Base-by-base conservation (phyloP, 2,329 filamentous ascomycete genomes). In the Aureobasidium sp. region DNA sequence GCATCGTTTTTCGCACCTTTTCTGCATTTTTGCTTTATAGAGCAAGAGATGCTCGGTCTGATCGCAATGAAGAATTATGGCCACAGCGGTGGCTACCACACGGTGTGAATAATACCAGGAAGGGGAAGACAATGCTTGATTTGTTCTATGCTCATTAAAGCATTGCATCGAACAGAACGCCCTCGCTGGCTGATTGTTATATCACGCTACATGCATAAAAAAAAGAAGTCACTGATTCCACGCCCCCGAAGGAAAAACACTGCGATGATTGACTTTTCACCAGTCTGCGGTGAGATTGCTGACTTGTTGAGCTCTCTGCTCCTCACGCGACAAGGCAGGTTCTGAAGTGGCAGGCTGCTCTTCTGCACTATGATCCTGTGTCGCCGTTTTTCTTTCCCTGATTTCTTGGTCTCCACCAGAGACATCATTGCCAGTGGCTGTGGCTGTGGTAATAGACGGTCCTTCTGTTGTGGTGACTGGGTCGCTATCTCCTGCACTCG, bases 351-450 rank as follows among this genome's bases (percentile, higher is more conserved):
- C 36, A 13, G 57, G 3, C 5, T 42, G 34, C 7, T 25, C 41
- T 45, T 39, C 57, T 27, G 27, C 7, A 11, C 42, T 48, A 7
- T 36, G 15, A 8, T n/a, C 44, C 0, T 59, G 34, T 3, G 44
- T 42, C 25, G 36, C 16, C 15, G 57, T 15, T 25, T 61, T 61
- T 34, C 59, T 37, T n/a, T 61, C 59, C 34, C 59, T 61, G 21
- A 54, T 13, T 5, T 54, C 48, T 27, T 45, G 39, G 16, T 42
- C 21, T 10, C 30, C 48, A 6, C 21, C 29, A 34, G 44, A 16
- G 1, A 57, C 47, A 15, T 62, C 50, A 8, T 44, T 52, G 15
- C 59, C 50, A 9, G 49, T 32, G 7, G 42, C 59, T 15, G 49
- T 32, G 7, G 42, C 59, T 15, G 57, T 50, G n/a, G 25, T 27